Conservation (phyloP, 495 filamentous ascomycete species). For the Penicillium waksmanii region DNA sequence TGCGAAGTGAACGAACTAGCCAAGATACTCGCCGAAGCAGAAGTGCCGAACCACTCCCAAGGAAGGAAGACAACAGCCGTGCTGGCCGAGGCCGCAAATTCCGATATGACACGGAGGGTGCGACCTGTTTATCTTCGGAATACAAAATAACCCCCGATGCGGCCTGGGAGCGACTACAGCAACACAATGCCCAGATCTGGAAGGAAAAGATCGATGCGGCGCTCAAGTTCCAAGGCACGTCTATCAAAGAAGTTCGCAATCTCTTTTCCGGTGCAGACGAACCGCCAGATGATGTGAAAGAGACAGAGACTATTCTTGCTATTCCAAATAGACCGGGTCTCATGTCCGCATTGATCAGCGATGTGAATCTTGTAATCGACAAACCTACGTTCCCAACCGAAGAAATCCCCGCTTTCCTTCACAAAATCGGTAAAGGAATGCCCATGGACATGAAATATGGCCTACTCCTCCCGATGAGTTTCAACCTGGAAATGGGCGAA, state of each 20-base stretch:
- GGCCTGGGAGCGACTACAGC: slow-evolving; percentile 73
- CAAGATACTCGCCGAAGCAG: slow-evolving; percentile 55
- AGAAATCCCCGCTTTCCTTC: slow-evolving; percentile 79
- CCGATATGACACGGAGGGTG: slow-evolving; percentile 81
- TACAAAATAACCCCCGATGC: slow-evolving; percentile 71
- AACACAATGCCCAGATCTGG: slow-evolving; percentile 88
- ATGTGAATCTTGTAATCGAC: slow-evolving; percentile 84
- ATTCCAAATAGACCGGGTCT: slow-evolving; percentile 86
- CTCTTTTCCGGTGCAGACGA: slow-evolving; percentile 86
- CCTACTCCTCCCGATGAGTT: slow-evolving; percentile 84
- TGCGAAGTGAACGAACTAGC: slow-evolving; percentile 49
- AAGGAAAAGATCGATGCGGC: slow-evolving; percentile 85
- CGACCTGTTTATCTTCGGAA: slow-evolving; percentile 65
- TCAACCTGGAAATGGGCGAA: slow-evolving; percentile 91
- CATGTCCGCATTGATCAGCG: slow-evolving; percentile 78
- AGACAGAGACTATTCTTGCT: slow-evolving; percentile 82
- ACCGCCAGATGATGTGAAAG: slow-evolving; percentile 75
- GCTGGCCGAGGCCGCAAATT: slow-evolving; percentile 51
- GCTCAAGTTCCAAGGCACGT: slow-evolving; percentile 66
- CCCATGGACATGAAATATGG: slow-evolving; percentile 87
- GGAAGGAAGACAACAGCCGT: slow-evolving; percentile 29
- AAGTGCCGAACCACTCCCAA: slow-evolving; percentile 52
- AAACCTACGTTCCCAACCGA: slow-evolving; percentile 88
- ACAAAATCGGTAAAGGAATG: slow-evolving; percentile 93
- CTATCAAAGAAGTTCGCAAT: slow-evolving; percentile 77